Percentiles rank a stretch among this genome's conserved stretches.
Conservation (phyloP, 2,329 filamentous ascomycete species). For the Fusarium algeriense region DNA sequence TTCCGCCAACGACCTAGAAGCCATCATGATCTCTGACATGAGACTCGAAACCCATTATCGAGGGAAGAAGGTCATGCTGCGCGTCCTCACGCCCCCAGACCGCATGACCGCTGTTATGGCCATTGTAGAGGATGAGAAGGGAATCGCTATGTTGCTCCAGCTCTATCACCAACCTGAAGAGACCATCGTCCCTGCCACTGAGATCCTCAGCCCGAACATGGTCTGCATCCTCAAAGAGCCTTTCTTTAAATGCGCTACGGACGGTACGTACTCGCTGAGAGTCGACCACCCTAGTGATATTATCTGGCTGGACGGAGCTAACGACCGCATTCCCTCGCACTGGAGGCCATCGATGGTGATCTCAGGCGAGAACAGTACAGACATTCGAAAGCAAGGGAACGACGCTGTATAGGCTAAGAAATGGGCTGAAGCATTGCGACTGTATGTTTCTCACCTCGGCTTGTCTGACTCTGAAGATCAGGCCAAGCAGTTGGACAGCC, state of each 20-base stretch:
- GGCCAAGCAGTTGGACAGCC: not conserved
- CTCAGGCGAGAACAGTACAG: not conserved
- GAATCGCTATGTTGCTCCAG: not conserved
- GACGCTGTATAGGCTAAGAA: not conserved
- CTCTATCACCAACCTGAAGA: not conserved
- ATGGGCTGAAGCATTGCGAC: not conserved
- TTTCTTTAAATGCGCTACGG: not conserved
- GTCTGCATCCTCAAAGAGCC: slow-evolving; percentile 3
- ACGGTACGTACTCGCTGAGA: not conserved
- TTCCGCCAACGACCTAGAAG: not conserved
- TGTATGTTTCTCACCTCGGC: not conserved
- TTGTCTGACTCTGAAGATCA: not conserved
- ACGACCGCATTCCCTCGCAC: not conserved
- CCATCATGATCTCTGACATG: not conserved
- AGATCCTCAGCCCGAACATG: not conserved
- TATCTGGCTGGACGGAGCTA: not conserved
- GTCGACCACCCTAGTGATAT: slow-evolving; percentile 1
- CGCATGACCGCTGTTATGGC: not conserved
- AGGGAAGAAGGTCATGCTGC: not conserved
- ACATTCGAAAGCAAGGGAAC: not conserved
- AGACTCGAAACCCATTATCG: not conserved
- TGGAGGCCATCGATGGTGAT: not conserved
- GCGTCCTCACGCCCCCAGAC: not conserved
- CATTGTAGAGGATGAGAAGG: not conserved
- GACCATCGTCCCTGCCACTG: not conserved